Evolutionary conservation across 805 yeast genomes (phyloP).

Genomic region (Candida incommunis): DNA sequence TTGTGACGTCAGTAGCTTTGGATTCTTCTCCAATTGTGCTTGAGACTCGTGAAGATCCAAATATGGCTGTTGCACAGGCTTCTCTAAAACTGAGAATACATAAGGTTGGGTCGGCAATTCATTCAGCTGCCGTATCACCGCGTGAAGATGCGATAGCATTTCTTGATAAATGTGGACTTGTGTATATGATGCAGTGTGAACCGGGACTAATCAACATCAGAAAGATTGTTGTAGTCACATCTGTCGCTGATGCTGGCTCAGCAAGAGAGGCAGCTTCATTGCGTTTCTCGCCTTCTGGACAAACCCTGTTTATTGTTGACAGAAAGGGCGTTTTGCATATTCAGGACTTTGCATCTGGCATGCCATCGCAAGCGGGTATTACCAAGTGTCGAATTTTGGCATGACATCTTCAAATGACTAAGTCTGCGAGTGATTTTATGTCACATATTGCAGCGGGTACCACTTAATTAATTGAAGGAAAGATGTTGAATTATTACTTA

Average conservation of each 20-base stretch:
- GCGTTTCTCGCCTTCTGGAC: conserved; percentile 68
- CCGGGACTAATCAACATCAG: conserved; percentile 32
- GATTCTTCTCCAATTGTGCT: conserved; percentile 54
- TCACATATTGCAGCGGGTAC: too few species aligned
- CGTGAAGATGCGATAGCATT: conserved; percentile 78
- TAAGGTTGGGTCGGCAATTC: conserved; percentile 72
- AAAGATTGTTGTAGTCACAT: conserved; percentile 56
- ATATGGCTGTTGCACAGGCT: conserved; percentile 40
- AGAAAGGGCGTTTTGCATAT: conserved; percentile 67
- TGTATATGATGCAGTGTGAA: conserved; percentile 36
- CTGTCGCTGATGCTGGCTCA: conserved; percentile 62
- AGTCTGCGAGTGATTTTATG: too few species aligned
- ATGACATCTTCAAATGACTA: too few species aligned
- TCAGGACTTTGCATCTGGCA: conserved; percentile 79
- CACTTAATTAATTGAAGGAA: too few species aligned
- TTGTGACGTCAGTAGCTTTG: conserved; percentile 40
- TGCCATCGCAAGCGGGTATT: conserved; percentile 37
- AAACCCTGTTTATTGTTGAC: conserved; percentile 60
- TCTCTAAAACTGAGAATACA: conserved; percentile 47
- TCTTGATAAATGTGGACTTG: conserved; percentile 62
- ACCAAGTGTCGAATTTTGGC: conserved; percentile 18
- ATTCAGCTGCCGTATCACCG: conserved; percentile 63
- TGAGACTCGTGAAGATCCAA: conserved; percentile 33
- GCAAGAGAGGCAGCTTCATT: conserved; percentile 67
- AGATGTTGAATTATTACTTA: not conserved